Base-by-base conservation (phyloP, 306 rosid species). In the Betula pendula region DNA sequence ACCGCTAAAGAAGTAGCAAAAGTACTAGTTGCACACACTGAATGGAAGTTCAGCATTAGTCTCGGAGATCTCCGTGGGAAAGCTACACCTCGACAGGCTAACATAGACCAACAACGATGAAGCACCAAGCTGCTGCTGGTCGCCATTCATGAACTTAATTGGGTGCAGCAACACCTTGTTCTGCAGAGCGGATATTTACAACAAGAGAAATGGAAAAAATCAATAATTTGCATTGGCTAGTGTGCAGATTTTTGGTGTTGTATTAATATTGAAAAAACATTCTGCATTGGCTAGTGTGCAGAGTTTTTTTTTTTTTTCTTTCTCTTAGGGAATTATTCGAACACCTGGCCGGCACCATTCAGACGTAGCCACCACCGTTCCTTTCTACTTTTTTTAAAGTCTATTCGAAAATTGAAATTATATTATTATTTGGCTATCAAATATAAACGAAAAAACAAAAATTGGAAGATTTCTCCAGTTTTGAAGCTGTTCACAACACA, bases 271-370 rank as follows among this genome's bases (percentile, higher is more conserved):
- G 55, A 17, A 19, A 50, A 50, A 6, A 5, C 6, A 50, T 6
- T 4, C 4, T 10, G 33, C 1, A 9, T 52, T 27, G n/a, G 13
- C 14, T 27, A 27, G 40, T 11, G 19, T 2, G 11, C 59, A 53
- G 4, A 6, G n/a, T n/a, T n/a, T 52, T 14, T n/a, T 9, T 52
- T 52, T 52, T 38, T 65, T 48, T 78, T 31, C 53, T 48, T 70
- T 43, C 77, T 47, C 0, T 42, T 19, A 71, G 82, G 80, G 82
- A 88, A 66, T 83, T 85, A 33, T 13, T 75, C 96, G 78, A 88
- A 83, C 92, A 86, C 16, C 47, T 81, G 81, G 72, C 60, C 27
- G 74, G 78, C 80, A 70, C 19, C 10, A 24, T 12, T 56, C 5
- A 20, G 11, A 56, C 63, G 29, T 10, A 17, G 42, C n/a, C n/a